Conservation (phyloP, 148 eudicot genomes). For the Polygonum maritimum region DNA sequence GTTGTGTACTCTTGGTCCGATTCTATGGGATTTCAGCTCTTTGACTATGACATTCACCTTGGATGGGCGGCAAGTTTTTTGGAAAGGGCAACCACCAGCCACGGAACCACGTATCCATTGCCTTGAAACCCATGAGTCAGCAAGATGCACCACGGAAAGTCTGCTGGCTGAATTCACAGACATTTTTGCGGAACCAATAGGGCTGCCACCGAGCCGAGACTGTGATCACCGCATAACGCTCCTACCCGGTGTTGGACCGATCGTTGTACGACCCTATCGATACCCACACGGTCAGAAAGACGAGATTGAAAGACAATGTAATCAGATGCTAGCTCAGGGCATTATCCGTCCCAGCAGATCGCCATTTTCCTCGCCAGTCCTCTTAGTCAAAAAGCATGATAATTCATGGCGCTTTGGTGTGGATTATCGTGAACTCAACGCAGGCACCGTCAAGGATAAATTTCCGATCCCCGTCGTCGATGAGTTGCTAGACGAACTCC, state of each 20-base stretch:
- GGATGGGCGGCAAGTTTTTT: no score
- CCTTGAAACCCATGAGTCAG: background rate
- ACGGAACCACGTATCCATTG: background rate
- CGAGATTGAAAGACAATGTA: background rate
- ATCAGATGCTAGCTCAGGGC: background rate
- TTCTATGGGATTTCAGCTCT: no score
- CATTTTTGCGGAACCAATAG: background rate
- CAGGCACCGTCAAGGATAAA: background rate
- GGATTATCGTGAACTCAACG: background rate
- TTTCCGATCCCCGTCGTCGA: background rate
- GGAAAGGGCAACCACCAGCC: no score
- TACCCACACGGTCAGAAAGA: background rate
- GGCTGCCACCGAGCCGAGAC: background rate
- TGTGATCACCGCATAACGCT: background rate
- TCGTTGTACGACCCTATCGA: background rate
- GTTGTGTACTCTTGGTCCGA: no score
- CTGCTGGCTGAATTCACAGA: background rate
- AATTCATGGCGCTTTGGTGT: background rate
- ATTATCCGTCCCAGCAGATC: background rate
- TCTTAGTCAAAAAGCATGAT: background rate
- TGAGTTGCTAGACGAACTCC: background rate
- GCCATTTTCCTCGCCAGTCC: background rate
- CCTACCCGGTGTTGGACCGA: background rate
- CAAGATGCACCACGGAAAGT: background rate
- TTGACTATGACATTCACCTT: no score